Evolutionary conservation across 306 rosid species (phyloP).

Genomic region (Pyrus pyrifolia): DNA sequence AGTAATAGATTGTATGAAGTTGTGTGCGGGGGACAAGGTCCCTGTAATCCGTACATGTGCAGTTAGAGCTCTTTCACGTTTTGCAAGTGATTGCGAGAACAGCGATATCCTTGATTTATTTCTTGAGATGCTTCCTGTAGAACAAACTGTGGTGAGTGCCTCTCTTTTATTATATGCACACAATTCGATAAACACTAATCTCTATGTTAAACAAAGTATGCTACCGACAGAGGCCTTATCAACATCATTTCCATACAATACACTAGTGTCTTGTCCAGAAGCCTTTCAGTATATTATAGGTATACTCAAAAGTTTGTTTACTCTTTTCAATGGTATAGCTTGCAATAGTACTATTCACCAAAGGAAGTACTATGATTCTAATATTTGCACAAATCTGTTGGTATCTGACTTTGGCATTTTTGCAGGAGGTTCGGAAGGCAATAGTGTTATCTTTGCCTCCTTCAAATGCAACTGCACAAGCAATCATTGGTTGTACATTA

Average conservation of each 20-base stretch:
- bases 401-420: slow-evolving; percentile 2
- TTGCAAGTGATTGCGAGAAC: slow-evolving; percentile 71
- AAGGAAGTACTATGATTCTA: neutral
- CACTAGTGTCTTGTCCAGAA: neutral
- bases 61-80: slow-evolving; percentile 90
- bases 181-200: neutral
- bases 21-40: slow-evolving; percentile 63
- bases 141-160: slow-evolving; percentile 67
- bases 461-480: slow-evolving; percentile 69
- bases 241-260: neutral
- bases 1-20: slow-evolving; percentile 77
- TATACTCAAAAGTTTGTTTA: neutral
- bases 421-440: slow-evolving; percentile 91
- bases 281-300: neutral
- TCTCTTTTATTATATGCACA: neutral
- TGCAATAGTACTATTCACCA: neutral
- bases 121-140: slow-evolving; percentile 64
- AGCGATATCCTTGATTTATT: slow-evolving; percentile 72
- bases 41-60: slow-evolving; percentile 73
- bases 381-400: neutral
- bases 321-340: neutral
- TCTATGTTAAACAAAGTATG: neutral
- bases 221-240: neutral
- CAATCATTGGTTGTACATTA: slow-evolving; percentile 72
- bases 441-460: slow-evolving; percentile 85